Evolutionary conservation across 306 rosid species (phyloP).

Genomic region (Rosa rugosa): DNA sequence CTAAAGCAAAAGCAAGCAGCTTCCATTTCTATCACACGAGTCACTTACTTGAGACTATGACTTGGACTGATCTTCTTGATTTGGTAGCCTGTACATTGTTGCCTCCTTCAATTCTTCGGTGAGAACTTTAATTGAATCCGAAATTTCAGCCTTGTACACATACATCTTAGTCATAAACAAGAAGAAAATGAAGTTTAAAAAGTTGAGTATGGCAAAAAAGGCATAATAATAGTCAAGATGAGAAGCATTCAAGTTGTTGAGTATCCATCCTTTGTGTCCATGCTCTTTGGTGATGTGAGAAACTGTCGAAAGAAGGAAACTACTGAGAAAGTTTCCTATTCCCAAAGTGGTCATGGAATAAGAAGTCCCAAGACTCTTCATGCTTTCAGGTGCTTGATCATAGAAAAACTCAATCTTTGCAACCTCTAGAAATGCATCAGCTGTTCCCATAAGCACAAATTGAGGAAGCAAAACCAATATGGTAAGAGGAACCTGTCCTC

Average conservation of each 20-base stretch:
- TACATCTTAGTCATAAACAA: slow-evolving; percentile 42
- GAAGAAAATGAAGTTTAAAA: slow-evolving; percentile 37
- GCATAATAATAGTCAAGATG: slow-evolving; percentile 90
- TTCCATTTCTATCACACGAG: background rate
- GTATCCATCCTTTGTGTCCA: slow-evolving; percentile 74
- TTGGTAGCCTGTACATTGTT: background rate
- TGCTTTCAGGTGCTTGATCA: slow-evolving; percentile 86
- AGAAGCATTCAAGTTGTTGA: slow-evolving; percentile 71
- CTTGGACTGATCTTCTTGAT: slow-evolving; percentile 5
- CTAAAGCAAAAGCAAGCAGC: background rate
- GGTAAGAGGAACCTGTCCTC: slow-evolving; percentile 65
- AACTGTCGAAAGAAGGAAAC: slow-evolving; percentile 73
- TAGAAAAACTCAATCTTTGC: slow-evolving; percentile 88
- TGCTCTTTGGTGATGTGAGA: slow-evolving; percentile 51
- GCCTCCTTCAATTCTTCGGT: slow-evolving; percentile 61
- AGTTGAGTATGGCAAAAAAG: slow-evolving; percentile 43
- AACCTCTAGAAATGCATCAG: slow-evolving; percentile 76
- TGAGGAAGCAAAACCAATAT: slow-evolving; percentile 80
- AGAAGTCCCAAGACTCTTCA: slow-evolving; percentile 87
- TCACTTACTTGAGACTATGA: background rate
- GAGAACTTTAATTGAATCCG: slow-evolving; percentile 65
- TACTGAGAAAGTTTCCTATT: slow-evolving; percentile 76
- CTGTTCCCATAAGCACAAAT: slow-evolving; percentile 73
- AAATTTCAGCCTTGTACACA: slow-evolving; percentile 76
- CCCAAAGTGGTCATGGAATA: slow-evolving; percentile 70